Base-by-base conservation (phyloP, 768 basidiomycete species). In the Lanmaoa rubissima region DNA sequence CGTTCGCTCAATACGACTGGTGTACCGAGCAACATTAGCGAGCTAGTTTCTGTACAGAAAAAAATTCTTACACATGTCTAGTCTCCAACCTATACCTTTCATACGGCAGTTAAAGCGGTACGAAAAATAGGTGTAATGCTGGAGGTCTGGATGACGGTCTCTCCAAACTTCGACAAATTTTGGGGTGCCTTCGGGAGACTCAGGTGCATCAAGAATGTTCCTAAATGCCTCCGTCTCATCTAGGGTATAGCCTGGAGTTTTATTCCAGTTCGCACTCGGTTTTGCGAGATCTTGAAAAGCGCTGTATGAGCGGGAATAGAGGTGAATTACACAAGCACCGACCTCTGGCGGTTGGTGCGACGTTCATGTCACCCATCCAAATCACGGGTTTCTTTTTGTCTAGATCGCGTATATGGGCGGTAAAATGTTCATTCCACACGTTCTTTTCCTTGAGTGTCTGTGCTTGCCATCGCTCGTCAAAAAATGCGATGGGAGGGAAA, bases 281-380 rank as follows among this genome's bases (percentile, higher is more conserved):
- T 91, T 87, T 12, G 83, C 62, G 17, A 92, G 79, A 67, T 92
- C 90, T 90, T 59, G 14, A 47, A 19, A 17, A 19, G 24, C 17
- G 13, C 17, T 21, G 17, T 24, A 35, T 60, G 39, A 58, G 42
- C 12, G n/a, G 16, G 9, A 39, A 38, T 1, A 7, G 16, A 24
- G 14, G 32, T 5, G 43, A 28, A 32, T 34, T 11, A n/a, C 26
- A 48, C 45, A 49, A 48, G 41, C 7, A 44, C 61, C 24, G 40
- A 87, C 90, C 90, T 51, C 81, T 75, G 47, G 78, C 84, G 1
- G 90, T 90, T 3, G 90, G 90, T 5, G 92, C 90, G 42, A 92
- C 90, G 58, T 95, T 95, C 54, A 94, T 65, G 71, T 95, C 93
- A 8, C 93, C 93, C 12, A 81, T 78, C 93, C 93, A 94, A 53